phyloP scores from a whole-genome alignment of 305 asterid species.

The Petunia hybrid region DNA sequence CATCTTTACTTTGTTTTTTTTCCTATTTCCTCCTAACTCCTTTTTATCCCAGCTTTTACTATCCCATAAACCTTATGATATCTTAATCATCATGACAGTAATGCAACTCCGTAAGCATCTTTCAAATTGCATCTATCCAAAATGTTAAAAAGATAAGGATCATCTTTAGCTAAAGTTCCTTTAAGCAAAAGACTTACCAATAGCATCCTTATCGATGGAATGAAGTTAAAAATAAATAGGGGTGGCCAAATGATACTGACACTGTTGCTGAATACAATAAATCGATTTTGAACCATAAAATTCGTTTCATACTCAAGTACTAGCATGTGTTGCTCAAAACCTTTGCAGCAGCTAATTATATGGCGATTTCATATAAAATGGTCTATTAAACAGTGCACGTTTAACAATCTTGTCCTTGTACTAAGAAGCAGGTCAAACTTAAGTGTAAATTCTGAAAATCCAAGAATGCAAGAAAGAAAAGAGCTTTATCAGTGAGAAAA shows the following conservation, averaged over 20 bases:
- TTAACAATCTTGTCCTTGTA: not conserved
- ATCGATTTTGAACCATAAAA: too few species aligned
- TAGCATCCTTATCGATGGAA: not conserved
- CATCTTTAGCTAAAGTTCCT: not conserved
- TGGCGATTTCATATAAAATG: not conserved
- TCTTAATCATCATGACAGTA: not conserved
- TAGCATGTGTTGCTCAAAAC: too few species aligned
- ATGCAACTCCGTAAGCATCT: not conserved
- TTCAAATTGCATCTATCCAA: not conserved
- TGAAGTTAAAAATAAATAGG: too few species aligned
- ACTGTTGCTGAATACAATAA: too few species aligned
- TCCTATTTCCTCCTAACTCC: not conserved
- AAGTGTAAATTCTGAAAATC: not conserved
- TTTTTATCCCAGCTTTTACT: not conserved
- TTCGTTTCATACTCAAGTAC: too few species aligned
- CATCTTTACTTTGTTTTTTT: not conserved
- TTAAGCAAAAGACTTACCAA: not conserved
- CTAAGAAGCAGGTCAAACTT: not conserved
- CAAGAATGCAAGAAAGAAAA: not conserved
- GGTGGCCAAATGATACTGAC: too few species aligned
- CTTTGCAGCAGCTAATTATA: too few species aligned
- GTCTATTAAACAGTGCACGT: not conserved
- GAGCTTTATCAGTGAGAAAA: not conserved
- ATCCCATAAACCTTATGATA: not conserved
- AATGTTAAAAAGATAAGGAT: not conserved